Percentiles rank a stretch among this genome's conserved stretches.
Evolutionary conservation across 2,329 filamentous ascomycete genomes (phyloP).

Genomic region (Phaeosphaeria sp.): DNA sequence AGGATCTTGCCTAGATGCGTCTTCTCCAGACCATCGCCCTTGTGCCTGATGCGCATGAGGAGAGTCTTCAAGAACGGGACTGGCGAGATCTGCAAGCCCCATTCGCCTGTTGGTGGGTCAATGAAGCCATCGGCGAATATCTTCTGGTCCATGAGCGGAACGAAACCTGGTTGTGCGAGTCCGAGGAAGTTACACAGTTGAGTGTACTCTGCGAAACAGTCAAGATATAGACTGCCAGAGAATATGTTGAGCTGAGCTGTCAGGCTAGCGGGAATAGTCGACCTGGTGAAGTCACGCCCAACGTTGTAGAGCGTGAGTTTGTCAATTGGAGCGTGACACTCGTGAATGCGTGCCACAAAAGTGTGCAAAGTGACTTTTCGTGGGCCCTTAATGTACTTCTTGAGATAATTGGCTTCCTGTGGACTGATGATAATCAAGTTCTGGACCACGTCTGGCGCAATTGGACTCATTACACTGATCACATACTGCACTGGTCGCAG

Average conservation of each 20-base stretch:
- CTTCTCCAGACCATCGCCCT: constrained; percentile 49
- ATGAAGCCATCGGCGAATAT: constrained; percentile 48
- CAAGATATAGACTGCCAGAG: constrained; percentile 70
- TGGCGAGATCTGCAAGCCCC: constrained; percentile 48
- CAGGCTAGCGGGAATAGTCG: constrained; percentile 32
- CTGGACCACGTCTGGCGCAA: neutral
- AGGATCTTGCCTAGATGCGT: constrained; percentile 55
- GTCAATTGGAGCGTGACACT: constrained; percentile 51
- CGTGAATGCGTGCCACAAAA: constrained; percentile 58
- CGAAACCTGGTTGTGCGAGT: constrained; percentile 43
- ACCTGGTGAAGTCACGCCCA: constrained; percentile 16
- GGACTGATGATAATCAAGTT: constrained; percentile 65
- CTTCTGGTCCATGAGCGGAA: constrained; percentile 21
- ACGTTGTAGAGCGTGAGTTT: constrained; percentile 54
- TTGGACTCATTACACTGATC: constrained; percentile 37
- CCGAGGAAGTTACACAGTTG: constrained; percentile 61
- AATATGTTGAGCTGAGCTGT: constrained; percentile 67
- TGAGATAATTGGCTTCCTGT: constrained; percentile 63
- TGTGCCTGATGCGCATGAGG: constrained; percentile 33
- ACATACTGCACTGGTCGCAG: constrained; percentile 64
- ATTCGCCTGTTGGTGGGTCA: constrained; percentile 29
- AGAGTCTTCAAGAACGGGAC: constrained; percentile 52
- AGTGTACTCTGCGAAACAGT: constrained; percentile 61
- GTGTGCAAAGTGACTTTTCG: constrained; percentile 55
- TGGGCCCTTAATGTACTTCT: constrained; percentile 48